Evolutionary conservation across 768 basidiomycete species (phyloP), one percentile per base, ranked within the genome.

Genomic region (Cystofilobasidium ferigula): DNA sequence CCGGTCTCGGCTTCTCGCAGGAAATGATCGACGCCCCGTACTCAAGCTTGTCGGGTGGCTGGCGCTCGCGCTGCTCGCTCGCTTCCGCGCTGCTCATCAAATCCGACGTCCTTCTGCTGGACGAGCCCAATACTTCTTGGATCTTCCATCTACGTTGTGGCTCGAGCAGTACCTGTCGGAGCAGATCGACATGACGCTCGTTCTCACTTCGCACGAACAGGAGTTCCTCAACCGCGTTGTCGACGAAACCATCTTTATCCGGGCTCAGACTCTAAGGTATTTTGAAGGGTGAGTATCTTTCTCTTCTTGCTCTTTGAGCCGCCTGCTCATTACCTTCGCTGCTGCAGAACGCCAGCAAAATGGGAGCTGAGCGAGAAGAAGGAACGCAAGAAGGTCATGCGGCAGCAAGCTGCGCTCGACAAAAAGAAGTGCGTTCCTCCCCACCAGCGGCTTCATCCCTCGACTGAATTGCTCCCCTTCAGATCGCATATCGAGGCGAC

Each of bases 141-240:
- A 74, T 57, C 68, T 74, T 20, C 68, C 70, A 51, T 62, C 72
- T 7, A 67, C 70, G 8, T 45, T 71, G 57, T 72, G 67, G 62
- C 72, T 77, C 13, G 80, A 85, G 71, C 73, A 77, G 1, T 81
- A 82, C 70, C 78, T 86, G 6, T 72, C 75, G 26, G 77, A 75
- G 34, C 53, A 48, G 74, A 78, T 57, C 71, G 69, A 24, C 74
- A 79, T 48, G 1, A 84, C 84, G 0, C 74, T 86, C n/a, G 78
- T 86, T 30, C 73, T 86, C 61, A 81, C 84, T 30, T 82, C 85
- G 0, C 86, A 86, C 70, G 86, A 86, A 72, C 81, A 82, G 48
- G 80, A 79, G 26, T 86, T 87, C 70, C 75, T 83, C 32, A 80
- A 85, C 69, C 75, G 77, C 9, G 80, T 86, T 35, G 81, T 81